These are phyloP conservation scores for Trichoderma sp. DNA, from an alignment of 2,329 filamentous ascomycete species.

Conservation along the genomic window DNA sequence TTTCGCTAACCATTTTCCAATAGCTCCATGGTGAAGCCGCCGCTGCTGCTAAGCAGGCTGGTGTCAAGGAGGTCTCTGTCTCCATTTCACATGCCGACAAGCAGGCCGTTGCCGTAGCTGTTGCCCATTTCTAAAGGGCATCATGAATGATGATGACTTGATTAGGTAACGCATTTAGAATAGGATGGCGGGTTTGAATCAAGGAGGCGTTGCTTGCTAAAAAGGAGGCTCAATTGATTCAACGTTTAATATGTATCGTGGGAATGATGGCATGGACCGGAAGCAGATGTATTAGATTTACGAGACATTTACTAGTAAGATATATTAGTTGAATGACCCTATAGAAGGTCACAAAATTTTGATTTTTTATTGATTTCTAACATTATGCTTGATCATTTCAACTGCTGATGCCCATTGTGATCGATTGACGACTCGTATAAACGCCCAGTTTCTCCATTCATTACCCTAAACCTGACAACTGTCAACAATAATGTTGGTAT, in stretches of 20 bases:
- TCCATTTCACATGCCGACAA: conserved; percentile 95
- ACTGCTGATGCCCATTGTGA: not conserved
- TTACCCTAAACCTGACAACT: not conserved
- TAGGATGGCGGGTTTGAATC: not conserved
- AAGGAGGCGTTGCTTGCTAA: conserved; percentile 6
- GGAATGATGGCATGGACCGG: not conserved
- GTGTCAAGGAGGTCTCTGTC: conserved; percentile 83
- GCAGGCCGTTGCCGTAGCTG: conserved; percentile 91
- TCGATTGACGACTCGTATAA: not conserved
- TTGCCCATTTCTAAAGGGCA: conserved; percentile 66
- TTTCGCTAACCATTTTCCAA: conserved; percentile 37
- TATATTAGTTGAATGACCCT: conserved; percentile 3
- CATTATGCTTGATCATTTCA: not conserved
- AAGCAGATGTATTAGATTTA: conserved; percentile 4
- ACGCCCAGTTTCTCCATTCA: not conserved
- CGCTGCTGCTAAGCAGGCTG: conserved; percentile 76
- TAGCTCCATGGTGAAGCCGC: conserved; percentile 86
- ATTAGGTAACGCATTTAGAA: not conserved
- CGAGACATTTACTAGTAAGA: not conserved
- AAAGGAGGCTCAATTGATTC: not conserved
- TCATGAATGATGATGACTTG: not conserved
- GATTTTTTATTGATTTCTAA: not conserved
- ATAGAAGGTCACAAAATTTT: not conserved
- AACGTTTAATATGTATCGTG: not conserved
- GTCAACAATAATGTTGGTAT: not conserved